Evolutionary conservation across 495 filamentous ascomycete species (phyloP).

Genomic region (Pyronema omphalodes): DNA sequence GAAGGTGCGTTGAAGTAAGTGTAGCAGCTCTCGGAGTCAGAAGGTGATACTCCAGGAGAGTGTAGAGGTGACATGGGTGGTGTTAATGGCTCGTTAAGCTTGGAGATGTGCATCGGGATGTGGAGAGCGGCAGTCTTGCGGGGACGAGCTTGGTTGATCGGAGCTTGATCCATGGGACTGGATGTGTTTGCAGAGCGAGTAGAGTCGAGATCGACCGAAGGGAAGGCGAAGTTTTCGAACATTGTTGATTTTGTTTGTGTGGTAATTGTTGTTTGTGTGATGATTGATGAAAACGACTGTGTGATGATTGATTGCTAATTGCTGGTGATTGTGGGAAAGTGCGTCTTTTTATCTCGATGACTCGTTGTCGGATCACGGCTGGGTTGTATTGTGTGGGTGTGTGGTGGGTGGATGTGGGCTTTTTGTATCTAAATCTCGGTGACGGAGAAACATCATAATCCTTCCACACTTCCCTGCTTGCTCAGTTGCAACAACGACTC

Average conservation of each 20-base stretch:
- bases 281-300: too few species aligned
- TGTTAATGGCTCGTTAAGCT: neutral
- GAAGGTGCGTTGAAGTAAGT: neutral
- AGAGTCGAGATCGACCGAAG: neutral
- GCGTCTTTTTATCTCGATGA: too few species aligned
- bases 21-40: neutral
- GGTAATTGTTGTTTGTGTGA: neutral
- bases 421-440: too few species aligned
- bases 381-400: too few species aligned
- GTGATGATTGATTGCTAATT: too few species aligned
- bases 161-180: neutral
- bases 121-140: neutral
- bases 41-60: neutral
- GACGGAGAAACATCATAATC: too few species aligned
- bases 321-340: too few species aligned
- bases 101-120: neutral
- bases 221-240: slow-evolving; percentile 5
- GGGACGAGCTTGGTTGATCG: neutral
- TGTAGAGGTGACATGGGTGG: slow-evolving; percentile 1
- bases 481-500: too few species aligned
- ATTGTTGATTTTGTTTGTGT: neutral
- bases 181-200: neutral
- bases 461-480: too few species aligned
- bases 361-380: too few species aligned
- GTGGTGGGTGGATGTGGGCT: too few species aligned